phyloP scores from a whole-genome alignment of 1,139 yeast species.

The Nakaseomyces uthaithaninus region DNA sequence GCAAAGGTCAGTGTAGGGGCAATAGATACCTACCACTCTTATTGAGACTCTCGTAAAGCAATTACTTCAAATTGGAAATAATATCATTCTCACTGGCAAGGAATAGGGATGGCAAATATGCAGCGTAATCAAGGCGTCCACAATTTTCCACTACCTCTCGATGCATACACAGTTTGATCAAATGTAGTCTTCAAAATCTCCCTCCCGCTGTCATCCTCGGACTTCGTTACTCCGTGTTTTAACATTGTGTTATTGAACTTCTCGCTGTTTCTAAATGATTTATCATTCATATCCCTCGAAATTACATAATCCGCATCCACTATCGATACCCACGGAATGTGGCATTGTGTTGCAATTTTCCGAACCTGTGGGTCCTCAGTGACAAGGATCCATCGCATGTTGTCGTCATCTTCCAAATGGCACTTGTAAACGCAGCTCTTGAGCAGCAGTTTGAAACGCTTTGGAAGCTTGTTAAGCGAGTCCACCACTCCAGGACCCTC shows the following conservation, averaged over 20 bases:
- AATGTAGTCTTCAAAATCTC: conserved; percentile 25
- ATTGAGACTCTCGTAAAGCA: too few species aligned
- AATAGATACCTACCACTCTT: too few species aligned
- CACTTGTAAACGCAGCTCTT: conserved; percentile 29
- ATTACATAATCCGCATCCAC: conserved; percentile 27
- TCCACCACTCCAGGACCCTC: conserved; percentile 13
- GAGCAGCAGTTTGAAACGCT: conserved; percentile 24
- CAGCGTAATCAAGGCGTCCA: conserved; percentile 30
- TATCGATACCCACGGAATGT: conserved; percentile 26
- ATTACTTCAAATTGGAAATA: too few species aligned
- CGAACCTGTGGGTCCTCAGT: conserved; percentile 27
- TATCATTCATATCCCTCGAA: conserved; percentile 23
- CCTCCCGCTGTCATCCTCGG: conserved; percentile 20
- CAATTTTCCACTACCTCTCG: conserved; percentile 28
- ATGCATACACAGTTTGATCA: conserved; percentile 27
- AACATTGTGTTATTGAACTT: conserved; percentile 23
- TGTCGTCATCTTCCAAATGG: conserved; percentile 18
- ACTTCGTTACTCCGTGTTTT: conserved; percentile 17
- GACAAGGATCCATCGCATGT: conserved; percentile 27
- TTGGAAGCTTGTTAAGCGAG: conserved; percentile 22
- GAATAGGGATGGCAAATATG: too few species aligned
- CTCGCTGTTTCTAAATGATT: conserved; percentile 21
- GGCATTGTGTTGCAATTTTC: conserved; percentile 22
- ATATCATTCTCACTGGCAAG: too few species aligned
- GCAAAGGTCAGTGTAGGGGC: too few species aligned